Evolutionary conservation across 176 grass and related monocot genomes (phyloP).

Genomic region (Stipa capillata): DNA sequence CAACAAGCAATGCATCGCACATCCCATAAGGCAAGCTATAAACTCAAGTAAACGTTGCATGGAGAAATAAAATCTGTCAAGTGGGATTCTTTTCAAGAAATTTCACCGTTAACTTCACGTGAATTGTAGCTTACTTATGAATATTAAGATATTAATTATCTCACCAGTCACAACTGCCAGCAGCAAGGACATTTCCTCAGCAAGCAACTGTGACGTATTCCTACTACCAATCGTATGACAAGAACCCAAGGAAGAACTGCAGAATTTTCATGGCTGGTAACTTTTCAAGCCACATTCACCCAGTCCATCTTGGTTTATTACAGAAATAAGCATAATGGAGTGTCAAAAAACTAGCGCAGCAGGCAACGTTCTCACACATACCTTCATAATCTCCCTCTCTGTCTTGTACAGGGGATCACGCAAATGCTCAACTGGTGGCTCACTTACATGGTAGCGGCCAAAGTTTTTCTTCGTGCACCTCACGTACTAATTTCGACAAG

Average conservation of each 20-base stretch:
- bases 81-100: background rate
- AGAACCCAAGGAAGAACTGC: background rate
- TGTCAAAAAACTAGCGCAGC: background rate
- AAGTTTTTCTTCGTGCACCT: conserved; percentile 68
- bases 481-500: conserved; percentile 42
- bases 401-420: conserved; percentile 70
- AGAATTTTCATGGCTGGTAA: background rate
- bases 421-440: conserved; percentile 65
- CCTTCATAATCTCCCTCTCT: conserved; percentile 78
- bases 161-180: background rate
- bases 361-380: conserved; percentile 13
- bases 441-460: conserved; percentile 56
- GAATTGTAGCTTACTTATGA: background rate
- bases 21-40: background rate
- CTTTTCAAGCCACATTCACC: background rate
- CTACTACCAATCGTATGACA: background rate
- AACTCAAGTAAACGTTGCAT: background rate
- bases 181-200: background rate
- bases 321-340: background rate
- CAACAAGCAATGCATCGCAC: background rate
- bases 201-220: background rate
- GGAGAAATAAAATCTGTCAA: background rate
- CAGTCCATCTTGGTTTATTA: background rate
- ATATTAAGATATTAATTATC: background rate
- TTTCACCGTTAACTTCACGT: background rate